Evolutionary conservation across 768 basidiomycete genomes (phyloP).

Genomic region (Tylopilus cervinicoccineus): DNA sequence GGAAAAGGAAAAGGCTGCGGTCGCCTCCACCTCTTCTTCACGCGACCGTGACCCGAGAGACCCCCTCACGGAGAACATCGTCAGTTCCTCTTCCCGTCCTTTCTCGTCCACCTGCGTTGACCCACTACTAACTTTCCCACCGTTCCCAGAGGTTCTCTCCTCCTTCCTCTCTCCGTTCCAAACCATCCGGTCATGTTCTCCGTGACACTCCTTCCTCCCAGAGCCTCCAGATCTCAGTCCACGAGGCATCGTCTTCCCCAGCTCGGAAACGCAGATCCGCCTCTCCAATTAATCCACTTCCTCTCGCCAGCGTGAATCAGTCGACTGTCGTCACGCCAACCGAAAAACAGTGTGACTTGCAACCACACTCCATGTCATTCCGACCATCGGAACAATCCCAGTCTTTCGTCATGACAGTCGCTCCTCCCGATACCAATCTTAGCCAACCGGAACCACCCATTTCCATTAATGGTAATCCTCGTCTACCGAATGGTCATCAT

Average conservation of each 20-base stretch:
- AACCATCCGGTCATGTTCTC: constrained; percentile 19
- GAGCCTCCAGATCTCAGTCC: constrained; percentile 15
- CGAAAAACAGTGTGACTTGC: constrained; percentile 11
- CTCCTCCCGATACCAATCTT: constrained; percentile 32
- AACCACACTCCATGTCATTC: constrained; percentile 9
- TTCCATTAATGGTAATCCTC: constrained; percentile 3
- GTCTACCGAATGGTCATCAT: not conserved
- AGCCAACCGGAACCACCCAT: constrained; percentile 3
- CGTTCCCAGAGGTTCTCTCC: constrained; percentile 2
- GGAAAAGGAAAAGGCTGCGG: constrained; percentile 49
- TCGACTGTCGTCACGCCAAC: constrained; percentile 18
- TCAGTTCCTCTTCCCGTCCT: constrained; percentile 26
- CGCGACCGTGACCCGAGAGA: constrained; percentile 26
- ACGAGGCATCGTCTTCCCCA: constrained; percentile 1
- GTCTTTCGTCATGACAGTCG: constrained; percentile 41
- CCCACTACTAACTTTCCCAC: constrained; percentile 8
- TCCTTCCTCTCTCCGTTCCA: constrained; percentile 20
- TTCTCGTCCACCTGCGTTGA: not conserved
- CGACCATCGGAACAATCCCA: constrained; percentile 30
- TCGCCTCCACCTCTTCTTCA: constrained; percentile 19
- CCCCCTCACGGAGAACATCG: constrained; percentile 38
- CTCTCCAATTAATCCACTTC: constrained; percentile 12
- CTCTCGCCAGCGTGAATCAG: not conserved
- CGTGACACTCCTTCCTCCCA: constrained; percentile 24
- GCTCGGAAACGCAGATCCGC: constrained; percentile 9